phyloP scores from a whole-genome alignment of 495 filamentous ascomycete genomes.

The Aspergillus cristatus region DNA sequence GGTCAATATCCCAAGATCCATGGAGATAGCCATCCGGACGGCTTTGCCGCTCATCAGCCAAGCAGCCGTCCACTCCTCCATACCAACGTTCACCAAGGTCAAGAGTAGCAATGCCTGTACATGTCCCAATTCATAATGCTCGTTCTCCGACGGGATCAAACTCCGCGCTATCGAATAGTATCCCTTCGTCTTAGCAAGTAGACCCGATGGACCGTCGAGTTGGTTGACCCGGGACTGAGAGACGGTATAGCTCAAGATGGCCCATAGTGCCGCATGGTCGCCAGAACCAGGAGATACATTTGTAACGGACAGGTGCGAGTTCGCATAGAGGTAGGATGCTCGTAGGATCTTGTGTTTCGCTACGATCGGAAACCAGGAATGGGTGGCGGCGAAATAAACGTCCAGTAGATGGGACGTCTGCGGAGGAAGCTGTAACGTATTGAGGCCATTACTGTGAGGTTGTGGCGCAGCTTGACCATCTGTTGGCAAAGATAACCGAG shows the following conservation, averaged over 20 bases:
- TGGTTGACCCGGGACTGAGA: constrained; percentile 25
- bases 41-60: constrained; percentile 57
- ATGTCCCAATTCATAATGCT: constrained; percentile 49
- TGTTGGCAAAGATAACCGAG: constrained; percentile 14
- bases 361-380: constrained; percentile 63
- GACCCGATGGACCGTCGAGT: constrained; percentile 14
- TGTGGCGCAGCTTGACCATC: constrained; percentile 9
- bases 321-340: constrained; percentile 41
- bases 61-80: constrained; percentile 43
- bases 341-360: constrained; percentile 59
- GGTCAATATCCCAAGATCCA: constrained; percentile 29
- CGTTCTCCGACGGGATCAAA: constrained; percentile 51
- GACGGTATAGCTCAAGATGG: constrained; percentile 48
- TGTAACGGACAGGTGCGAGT: constrained; percentile 35
- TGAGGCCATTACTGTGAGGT: constrained; percentile 6
- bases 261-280: constrained; percentile 57
- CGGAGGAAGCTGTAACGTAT: constrained; percentile 40
- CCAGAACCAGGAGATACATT: constrained; percentile 36
- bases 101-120: constrained; percentile 57
- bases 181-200: constrained; percentile 23
- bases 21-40: constrained; percentile 44
- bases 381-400: constrained; percentile 63
- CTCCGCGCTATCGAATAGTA: constrained; percentile 50
- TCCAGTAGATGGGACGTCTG: constrained; percentile 59
- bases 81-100: constrained; percentile 48